A percentile compares a stretch with the other conserved stretches of the same genome.
These are phyloP conservation scores for Arthrocladium fulminans DNA, from an alignment of 2,329 filamentous ascomycete species.

Conservation along the genomic window DNA sequence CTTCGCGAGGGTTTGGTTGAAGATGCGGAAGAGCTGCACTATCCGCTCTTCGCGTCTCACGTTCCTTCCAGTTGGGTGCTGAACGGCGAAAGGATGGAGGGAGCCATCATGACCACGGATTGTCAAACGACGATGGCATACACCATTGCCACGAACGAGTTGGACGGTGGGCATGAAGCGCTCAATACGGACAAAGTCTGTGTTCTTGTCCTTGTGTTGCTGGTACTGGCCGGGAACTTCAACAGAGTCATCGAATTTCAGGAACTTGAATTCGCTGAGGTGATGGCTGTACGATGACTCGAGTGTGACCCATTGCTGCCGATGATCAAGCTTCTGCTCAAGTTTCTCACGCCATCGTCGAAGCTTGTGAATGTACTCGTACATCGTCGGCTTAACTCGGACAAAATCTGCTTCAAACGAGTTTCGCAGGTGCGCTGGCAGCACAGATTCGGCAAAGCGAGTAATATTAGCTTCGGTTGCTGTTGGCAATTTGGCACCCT, in stretches of 20 bases:
- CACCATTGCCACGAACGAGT: conserved; percentile 78
- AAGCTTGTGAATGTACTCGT: conserved; percentile 95
- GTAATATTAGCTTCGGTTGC: conserved; percentile 95
- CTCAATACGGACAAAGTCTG: conserved; percentile 95
- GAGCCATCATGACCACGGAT: conserved; percentile 97
- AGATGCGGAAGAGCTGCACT: conserved; percentile 89
- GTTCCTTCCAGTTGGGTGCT: conserved; percentile 86
- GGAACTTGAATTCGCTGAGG: conserved; percentile 91
- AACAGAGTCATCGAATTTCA: conserved; percentile 89
- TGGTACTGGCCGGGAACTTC: conserved; percentile 96
- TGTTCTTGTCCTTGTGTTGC: conserved; percentile 97
- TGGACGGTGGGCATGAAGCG: conserved; percentile 93
- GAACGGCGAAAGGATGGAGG: conserved; percentile 91
- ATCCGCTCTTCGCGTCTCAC: conserved; percentile 92
- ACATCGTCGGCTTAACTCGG: conserved; percentile 88
- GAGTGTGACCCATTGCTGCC: conserved; percentile 62
- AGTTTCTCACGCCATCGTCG: conserved; percentile 96
- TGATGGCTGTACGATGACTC: conserved; percentile 84
- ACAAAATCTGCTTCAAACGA: conserved; percentile 99
- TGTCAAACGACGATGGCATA: conserved; percentile 85
- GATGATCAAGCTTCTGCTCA: conserved; percentile 89
- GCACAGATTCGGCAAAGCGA: conserved; percentile 88
- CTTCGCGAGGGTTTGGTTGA: conserved; percentile 84
- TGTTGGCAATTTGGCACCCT: conserved; percentile 78
- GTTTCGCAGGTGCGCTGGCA: conserved; percentile 88